phyloP scores from a whole-genome alignment of 1,284 basidiomycete species.

The Psilocybe mexicana region DNA sequence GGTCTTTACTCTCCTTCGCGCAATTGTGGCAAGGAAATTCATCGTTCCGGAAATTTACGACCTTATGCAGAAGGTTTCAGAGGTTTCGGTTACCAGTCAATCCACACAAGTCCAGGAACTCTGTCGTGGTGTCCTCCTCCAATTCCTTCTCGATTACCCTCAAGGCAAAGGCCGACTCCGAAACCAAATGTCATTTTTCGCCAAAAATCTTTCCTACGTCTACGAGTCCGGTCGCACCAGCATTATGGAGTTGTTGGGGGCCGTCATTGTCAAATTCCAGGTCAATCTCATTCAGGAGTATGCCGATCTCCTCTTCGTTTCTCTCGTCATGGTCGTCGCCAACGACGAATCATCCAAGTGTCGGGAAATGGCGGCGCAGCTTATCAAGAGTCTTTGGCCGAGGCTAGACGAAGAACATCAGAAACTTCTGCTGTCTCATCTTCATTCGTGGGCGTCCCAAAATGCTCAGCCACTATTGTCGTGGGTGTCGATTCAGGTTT shows the following conservation, averaged over 20 bases:
- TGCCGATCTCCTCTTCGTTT: conserved; percentile 89
- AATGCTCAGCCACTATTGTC: conserved; percentile 59
- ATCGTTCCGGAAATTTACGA: conserved; percentile 98
- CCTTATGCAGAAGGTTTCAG: conserved; percentile 93
- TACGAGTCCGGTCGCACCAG: conserved; percentile 91
- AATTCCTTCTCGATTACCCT: conserved; percentile 97
- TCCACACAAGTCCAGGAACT: conserved; percentile 89
- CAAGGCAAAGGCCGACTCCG: conserved; percentile 91
- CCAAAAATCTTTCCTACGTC: conserved; percentile 91
- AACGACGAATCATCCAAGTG: conserved; percentile 93
- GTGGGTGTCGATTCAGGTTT: conserved; percentile 80
- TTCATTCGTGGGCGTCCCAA: conserved; percentile 83
- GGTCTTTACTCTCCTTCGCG: conserved; percentile 90
- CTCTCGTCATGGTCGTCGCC: conserved; percentile 89
- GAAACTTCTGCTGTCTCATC: conserved; percentile 64
- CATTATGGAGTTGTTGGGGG: conserved; percentile 88
- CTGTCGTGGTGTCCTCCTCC: conserved; percentile 86
- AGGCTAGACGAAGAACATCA: conserved; percentile 67
- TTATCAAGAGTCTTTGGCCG: conserved; percentile 77
- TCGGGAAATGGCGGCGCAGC: conserved; percentile 81
- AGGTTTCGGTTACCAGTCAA: conserved; percentile 94
- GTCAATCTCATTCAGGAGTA: conserved; percentile 77
- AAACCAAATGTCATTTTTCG: conserved; percentile 90
- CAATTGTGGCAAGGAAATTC: conserved; percentile 89
- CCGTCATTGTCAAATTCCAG: conserved; percentile 87